Percentiles rank a stretch among this genome's conserved stretches.
Evolutionary conservation across 2,329 filamentous ascomycete species (phyloP).

Genomic region (Phyllosticta citrichinensis): DNA sequence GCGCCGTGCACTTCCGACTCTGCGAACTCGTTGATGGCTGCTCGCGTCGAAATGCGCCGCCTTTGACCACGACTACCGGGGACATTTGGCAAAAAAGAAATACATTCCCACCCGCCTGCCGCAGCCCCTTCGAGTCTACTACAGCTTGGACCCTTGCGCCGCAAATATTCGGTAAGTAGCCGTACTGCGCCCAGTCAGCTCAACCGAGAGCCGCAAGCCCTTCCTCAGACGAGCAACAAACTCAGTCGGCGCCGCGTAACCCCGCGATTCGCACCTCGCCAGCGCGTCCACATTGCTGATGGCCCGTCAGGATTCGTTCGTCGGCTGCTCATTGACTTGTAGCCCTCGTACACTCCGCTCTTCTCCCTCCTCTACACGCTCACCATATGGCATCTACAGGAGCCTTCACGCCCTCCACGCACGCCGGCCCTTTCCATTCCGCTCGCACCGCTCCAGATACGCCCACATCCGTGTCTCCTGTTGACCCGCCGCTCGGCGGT

Average conservation of each 20-base stretch:
- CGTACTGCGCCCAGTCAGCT: neutral
- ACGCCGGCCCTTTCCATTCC: constrained; percentile 28
- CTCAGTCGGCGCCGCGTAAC: neutral
- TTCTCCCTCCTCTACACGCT: neutral
- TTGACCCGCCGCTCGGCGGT: constrained; percentile 14
- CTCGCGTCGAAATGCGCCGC: constrained; percentile 8
- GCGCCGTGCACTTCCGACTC: constrained; percentile 7
- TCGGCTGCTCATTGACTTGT: neutral
- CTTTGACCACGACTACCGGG: constrained; percentile 5
- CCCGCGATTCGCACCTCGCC: constrained; percentile 1
- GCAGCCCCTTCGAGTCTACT: neutral
- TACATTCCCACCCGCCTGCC: neutral
- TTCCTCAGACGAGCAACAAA: neutral
- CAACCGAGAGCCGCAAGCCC: constrained; percentile 3
- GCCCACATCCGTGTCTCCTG: constrained; percentile 26
- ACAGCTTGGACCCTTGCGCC: constrained; percentile 5
- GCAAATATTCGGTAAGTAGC: constrained; percentile 7
- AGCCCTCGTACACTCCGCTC: neutral
- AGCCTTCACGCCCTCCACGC: constrained; percentile 24
- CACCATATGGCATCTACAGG: constrained; percentile 33
- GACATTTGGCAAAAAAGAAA: neutral
- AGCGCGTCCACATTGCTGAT: neutral
- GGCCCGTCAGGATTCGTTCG: neutral
- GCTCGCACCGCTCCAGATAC: constrained; percentile 25
- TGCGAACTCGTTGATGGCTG: constrained; percentile 6